phyloP scores from a whole-genome alignment of 78 protist genomes.

The Monosiga brevicollis region DNA sequence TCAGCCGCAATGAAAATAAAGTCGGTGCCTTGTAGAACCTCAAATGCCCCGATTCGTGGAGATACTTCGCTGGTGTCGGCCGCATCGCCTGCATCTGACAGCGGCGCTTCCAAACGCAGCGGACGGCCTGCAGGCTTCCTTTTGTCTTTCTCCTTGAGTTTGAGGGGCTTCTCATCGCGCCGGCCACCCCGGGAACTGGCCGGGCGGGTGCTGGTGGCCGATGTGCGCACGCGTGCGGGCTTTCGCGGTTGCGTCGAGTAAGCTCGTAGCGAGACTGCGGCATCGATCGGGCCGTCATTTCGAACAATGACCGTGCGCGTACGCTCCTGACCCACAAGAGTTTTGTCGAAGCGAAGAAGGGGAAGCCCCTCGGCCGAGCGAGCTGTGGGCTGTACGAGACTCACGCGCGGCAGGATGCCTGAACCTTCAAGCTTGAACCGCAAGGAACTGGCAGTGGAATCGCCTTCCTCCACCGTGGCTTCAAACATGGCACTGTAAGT shows the following conservation, averaged over 20 bases:
- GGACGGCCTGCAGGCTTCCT: neutral
- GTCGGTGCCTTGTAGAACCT: neutral
- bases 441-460: slow-evolving; percentile 14
- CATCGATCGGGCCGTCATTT: neutral
- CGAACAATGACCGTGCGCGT: neutral
- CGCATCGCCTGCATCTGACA: neutral
- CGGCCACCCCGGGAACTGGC: neutral
- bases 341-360: neutral
- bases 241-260: neutral
- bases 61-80: neutral
- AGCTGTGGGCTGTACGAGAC: slow-evolving; percentile 4
- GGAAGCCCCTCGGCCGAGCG: neutral
- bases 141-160: neutral
- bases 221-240: too few relatives aligned
- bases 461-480: slow-evolving; percentile 50
- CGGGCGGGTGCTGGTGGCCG: neutral
- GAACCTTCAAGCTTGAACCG: slow-evolving; percentile 54
- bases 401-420: slow-evolving; percentile 60
- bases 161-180: neutral
- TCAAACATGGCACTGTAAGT: slow-evolving; percentile 32
- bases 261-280: neutral
- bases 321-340: neutral
- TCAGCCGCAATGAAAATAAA: neutral
- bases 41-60: neutral
- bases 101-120: neutral